phyloP scores from a whole-genome alignment of 768 basidiomycete genomes.

The Tephrocybe sp. region DNA sequence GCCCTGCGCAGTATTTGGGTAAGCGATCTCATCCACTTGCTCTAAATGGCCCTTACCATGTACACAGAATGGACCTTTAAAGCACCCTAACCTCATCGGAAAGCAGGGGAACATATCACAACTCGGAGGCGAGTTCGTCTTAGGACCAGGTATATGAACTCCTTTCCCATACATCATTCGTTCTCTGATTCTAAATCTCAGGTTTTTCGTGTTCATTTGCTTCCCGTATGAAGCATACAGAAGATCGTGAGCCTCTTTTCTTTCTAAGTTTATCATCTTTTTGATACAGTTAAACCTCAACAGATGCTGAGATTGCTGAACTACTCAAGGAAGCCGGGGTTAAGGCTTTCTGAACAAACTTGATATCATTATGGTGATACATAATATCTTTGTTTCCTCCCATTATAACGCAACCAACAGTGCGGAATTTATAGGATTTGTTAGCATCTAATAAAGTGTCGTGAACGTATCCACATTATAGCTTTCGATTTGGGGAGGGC shows the following conservation, averaged over 20 bases:
- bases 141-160: constrained; percentile 47
- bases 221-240: constrained; percentile 57
- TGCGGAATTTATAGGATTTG: too few relatives aligned
- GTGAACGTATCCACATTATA: too few relatives aligned
- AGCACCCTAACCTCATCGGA: constrained; percentile 44
- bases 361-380: too few relatives aligned
- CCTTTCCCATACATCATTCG: neutral
- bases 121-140: constrained; percentile 61
- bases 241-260: constrained; percentile 48
- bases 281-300: neutral
- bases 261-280: constrained; percentile 15
- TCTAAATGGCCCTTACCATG: neutral
- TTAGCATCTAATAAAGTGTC: too few relatives aligned
- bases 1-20: constrained; percentile 45
- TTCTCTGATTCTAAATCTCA: constrained; percentile 13
- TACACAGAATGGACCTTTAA: constrained; percentile 34
- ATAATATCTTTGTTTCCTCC: too few relatives aligned
- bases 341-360: neutral
- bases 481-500: too few relatives aligned
- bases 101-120: constrained; percentile 64
- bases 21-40: constrained; percentile 5
- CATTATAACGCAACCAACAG: too few relatives aligned
- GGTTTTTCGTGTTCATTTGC: constrained; percentile 48
- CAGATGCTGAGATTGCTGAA: constrained; percentile 49
- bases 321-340: constrained; percentile 45